Conservation (phyloP, 1,284 basidiomycete species). For the Thecaphora thlaspeos region DNA sequence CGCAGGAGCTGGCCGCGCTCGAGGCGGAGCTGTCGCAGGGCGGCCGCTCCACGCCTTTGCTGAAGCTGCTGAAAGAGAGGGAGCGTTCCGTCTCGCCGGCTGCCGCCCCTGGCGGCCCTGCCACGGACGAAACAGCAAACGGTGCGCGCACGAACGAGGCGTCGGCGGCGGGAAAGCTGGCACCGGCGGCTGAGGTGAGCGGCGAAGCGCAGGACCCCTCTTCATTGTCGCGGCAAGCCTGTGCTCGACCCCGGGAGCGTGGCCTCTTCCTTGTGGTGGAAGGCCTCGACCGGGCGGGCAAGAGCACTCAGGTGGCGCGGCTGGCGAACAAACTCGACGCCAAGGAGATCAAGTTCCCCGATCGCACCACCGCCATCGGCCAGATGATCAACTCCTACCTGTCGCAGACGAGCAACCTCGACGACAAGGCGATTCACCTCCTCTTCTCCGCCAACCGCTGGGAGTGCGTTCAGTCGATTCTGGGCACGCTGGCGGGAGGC, state of each 20-base stretch:
- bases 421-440: constrained; percentile 87
- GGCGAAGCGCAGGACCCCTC: too few species aligned
- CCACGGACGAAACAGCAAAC: constrained; percentile 4
- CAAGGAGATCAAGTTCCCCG: constrained; percentile 60
- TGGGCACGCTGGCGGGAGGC: constrained; percentile 66
- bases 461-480: constrained; percentile 63
- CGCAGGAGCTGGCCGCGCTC: constrained; percentile 30
- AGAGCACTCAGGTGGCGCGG: constrained; percentile 53
- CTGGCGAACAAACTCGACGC: constrained; percentile 36
- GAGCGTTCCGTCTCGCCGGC: constrained; percentile 4
- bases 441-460: constrained; percentile 96
- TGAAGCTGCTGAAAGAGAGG: constrained; percentile 3
- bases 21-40: constrained; percentile 25
- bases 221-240: background rate
- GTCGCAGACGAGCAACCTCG: constrained; percentile 74
- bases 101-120: background rate
- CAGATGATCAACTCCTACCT: constrained; percentile 92
- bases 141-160: background rate
- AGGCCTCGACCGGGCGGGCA: constrained; percentile 55
- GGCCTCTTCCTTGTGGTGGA: constrained; percentile 55
- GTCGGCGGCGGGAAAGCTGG: background rate
- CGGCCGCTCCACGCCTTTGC: constrained; percentile 10
- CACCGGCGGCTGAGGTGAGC: too few species aligned
- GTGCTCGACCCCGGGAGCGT: constrained; percentile 14
- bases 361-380: constrained; percentile 86